These are phyloP conservation scores for Lotmaria passim DNA, from an alignment of 208 protist genomes.

Conservation along the genomic window DNA sequence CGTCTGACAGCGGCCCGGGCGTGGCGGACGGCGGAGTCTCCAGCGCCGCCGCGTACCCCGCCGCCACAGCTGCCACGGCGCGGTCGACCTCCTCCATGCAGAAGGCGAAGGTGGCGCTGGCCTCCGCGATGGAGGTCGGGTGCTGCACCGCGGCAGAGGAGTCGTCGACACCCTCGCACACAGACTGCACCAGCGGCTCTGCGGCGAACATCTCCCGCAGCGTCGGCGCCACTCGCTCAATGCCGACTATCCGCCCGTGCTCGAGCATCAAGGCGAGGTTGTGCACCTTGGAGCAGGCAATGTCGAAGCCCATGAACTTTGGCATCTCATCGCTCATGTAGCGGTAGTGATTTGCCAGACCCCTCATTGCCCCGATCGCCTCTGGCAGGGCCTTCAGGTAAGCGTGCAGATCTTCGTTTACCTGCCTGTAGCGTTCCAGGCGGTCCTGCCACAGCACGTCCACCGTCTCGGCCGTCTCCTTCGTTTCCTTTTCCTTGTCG, in stretches of 20 bases:
- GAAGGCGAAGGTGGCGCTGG: conserved; percentile 69
- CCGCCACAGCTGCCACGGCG: conserved; percentile 41
- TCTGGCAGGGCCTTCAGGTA: conserved; percentile 78
- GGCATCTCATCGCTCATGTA: conserved; percentile 84
- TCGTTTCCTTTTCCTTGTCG: conserved; percentile 43
- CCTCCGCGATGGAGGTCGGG: conserved; percentile 53
- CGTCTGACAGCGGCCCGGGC: conserved; percentile 53
- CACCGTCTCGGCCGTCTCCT: conserved; percentile 56
- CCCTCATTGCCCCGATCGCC: conserved; percentile 67
- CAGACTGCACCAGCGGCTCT: conserved; percentile 67
- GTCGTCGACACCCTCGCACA: conserved; percentile 56
- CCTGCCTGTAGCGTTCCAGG: conserved; percentile 67
- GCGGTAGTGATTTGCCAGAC: conserved; percentile 78
- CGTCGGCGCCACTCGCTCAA: conserved; percentile 56
- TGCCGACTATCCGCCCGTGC: conserved; percentile 49
- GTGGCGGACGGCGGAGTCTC: conserved; percentile 17
- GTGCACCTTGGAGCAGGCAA: conserved; percentile 83
- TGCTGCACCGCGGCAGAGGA: conserved; percentile 25
- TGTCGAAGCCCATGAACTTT: conserved; percentile 80
- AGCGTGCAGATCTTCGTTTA: conserved; percentile 64
- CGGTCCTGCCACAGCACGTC: conserved; percentile 79
- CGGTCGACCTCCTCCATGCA: conserved; percentile 77
- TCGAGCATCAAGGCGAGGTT: conserved; percentile 73
- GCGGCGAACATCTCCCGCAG: conserved; percentile 65
- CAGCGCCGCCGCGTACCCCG: conserved; percentile 18